Conservation (phyloP, 2,329 filamentous ascomycete species). For the Podosphaera fusca region DNA sequence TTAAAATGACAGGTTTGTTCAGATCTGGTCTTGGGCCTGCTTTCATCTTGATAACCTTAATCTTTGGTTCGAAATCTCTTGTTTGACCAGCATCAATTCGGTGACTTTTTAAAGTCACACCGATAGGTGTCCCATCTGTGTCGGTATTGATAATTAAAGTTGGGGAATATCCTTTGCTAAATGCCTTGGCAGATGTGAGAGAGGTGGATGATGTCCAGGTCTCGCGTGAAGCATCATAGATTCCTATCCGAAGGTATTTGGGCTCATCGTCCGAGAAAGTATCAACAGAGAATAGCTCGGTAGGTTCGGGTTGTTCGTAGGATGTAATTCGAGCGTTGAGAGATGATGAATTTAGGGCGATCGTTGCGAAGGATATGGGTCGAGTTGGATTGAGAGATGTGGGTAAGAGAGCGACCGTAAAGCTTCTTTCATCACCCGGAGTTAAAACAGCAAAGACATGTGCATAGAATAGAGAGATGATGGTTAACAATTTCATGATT, state of each 20-base stretch:
- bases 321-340: constrained; percentile 23
- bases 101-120: constrained; percentile 30
- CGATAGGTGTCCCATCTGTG: constrained; percentile 22
- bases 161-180: constrained; percentile 36
- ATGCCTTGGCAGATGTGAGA: constrained; percentile 31
- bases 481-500: neutral
- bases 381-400: constrained; percentile 13
- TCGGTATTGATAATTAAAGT: constrained; percentile 30
- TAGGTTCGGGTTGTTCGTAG: constrained; percentile 33
- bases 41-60: constrained; percentile 24
- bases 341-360: constrained; percentile 28
- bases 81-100: constrained; percentile 39
- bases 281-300: constrained; percentile 8
- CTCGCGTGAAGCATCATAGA: constrained; percentile 25
- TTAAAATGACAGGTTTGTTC: constrained; percentile 40
- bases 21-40: constrained; percentile 32
- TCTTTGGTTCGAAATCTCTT: constrained; percentile 40
- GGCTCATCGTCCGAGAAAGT: constrained; percentile 5
- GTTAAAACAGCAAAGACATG: neutral
- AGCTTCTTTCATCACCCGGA: neutral
- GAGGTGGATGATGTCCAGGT: constrained; percentile 32
- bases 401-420: neutral
- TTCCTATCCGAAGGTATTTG: constrained; percentile 30
- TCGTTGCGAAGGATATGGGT: constrained; percentile 32
- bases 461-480: neutral